These are phyloP conservation scores for Yarrowia sp. DNA, from an alignment of 805 yeast species.

Conservation along the genomic window DNA sequence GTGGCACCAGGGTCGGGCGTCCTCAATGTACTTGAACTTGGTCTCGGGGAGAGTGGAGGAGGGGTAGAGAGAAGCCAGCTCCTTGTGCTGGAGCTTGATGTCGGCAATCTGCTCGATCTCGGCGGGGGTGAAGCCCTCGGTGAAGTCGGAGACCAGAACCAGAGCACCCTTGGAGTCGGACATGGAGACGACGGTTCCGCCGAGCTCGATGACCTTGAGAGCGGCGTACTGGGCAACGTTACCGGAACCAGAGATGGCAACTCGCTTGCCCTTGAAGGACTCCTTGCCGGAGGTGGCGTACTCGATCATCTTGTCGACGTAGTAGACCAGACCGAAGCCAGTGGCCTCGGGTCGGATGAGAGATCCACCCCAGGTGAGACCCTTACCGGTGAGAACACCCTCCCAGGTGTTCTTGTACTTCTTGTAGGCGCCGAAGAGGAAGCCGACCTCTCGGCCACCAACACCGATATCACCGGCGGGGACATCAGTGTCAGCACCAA, in stretches of 20 bases:
- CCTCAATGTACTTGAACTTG: slow-evolving; percentile 73
- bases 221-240: slow-evolving; percentile 99
- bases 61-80: slow-evolving; percentile 36
- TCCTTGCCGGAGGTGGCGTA: slow-evolving; percentile 87
- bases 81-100: slow-evolving; percentile 70
- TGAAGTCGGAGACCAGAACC: slow-evolving; percentile 51
- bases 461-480: slow-evolving; percentile 99
- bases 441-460: slow-evolving; percentile 95
- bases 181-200: slow-evolving; percentile 89
- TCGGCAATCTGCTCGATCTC: slow-evolving; percentile 82
- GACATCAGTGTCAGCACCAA: slow-evolving; percentile 95
- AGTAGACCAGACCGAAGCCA: slow-evolving; percentile 96
- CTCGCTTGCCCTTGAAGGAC: slow-evolving; percentile 87
- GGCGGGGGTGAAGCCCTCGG: slow-evolving; percentile 73
- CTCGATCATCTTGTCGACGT: slow-evolving; percentile 96
- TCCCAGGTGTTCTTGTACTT: slow-evolving; percentile 86
- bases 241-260: slow-evolving; percentile 97
- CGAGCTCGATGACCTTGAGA: slow-evolving; percentile 92
- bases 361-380: slow-evolving; percentile 98
- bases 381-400: slow-evolving; percentile 98
- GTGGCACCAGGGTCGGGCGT: slow-evolving; percentile 95
- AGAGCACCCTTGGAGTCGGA: slow-evolving; percentile 94
- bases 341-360: slow-evolving; percentile 99
- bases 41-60: slow-evolving; percentile 33
- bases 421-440: slow-evolving; percentile 96